Evolutionary conservation across 345 rosid species (phyloP).

Genomic region (Passiflora organensis): DNA sequence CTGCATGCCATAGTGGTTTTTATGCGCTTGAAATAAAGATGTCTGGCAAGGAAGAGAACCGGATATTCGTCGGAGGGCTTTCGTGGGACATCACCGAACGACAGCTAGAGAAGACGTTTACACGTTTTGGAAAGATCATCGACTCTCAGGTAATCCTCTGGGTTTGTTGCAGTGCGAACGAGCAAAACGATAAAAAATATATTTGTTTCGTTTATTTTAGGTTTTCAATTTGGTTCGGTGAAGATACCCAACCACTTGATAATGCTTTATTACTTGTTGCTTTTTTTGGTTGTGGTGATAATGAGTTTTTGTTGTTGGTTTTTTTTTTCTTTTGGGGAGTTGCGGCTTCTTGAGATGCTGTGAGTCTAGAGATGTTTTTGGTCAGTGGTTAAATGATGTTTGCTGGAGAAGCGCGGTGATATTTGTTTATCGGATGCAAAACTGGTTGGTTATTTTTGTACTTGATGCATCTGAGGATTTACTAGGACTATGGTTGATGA

Average conservation of each 20-base stretch:
- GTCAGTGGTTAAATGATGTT: conserved; percentile 33
- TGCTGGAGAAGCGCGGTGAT: conserved; percentile 47
- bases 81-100: conserved; percentile 79
- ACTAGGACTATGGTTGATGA: too few relatives aligned
- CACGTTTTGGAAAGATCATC: conserved; percentile 76
- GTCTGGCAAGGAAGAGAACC: conserved; percentile 74
- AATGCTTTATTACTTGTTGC: too few relatives aligned
- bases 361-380: conserved; percentile 43
- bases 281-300: neutral
- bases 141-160: conserved; percentile 61
- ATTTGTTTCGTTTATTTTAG: neutral
- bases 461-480: too few relatives aligned
- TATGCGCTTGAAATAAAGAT: conserved; percentile 26
- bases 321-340: conserved; percentile 29
- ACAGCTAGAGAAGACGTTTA: conserved; percentile 74
- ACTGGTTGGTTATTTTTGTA: conserved; percentile 8
- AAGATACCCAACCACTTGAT: too few relatives aligned
- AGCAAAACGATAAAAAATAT: too few relatives aligned
- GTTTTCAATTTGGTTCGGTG: too few relatives aligned
- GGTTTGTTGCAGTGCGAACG: conserved; percentile 14
- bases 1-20: too few relatives aligned
- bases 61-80: conserved; percentile 89
- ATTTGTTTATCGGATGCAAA: neutral
- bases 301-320: conserved; percentile 1
- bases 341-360: conserved; percentile 43